phyloP scores from a whole-genome alignment of 2,329 filamentous ascomycete species.

The Ramichloridium luteum region DNA sequence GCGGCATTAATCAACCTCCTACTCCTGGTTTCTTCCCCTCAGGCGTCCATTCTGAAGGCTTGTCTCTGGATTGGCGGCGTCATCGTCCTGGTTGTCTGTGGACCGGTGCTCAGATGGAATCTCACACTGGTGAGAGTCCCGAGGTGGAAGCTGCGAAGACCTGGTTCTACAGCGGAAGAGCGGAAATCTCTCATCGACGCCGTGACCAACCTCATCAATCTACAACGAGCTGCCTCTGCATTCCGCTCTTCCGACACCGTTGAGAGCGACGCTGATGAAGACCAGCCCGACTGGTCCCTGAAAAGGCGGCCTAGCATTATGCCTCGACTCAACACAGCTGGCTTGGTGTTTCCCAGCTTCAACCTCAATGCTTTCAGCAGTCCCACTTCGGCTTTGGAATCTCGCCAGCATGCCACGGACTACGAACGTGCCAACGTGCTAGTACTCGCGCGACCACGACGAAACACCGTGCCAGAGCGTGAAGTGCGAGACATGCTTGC shows the following conservation, averaged over 20 bases:
- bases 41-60: constrained; percentile 31
- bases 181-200: constrained; percentile 33
- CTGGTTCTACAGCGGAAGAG: constrained; percentile 32
- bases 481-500: constrained; percentile 5
- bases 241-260: constrained; percentile 12
- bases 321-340: constrained; percentile 13
- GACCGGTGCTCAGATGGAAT: constrained; percentile 66
- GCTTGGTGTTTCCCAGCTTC: constrained; percentile 10
- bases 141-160: constrained; percentile 71
- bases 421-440: constrained; percentile 4
- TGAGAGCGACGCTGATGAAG: constrained; percentile 39
- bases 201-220: constrained; percentile 26
- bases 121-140: constrained; percentile 78
- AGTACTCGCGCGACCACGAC: constrained; percentile 8
- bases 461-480: constrained; percentile 17
- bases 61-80: constrained; percentile 53
- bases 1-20: constrained; percentile 70
- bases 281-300: constrained; percentile 20
- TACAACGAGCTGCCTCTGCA: constrained; percentile 20
- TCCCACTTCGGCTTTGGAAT: constrained; percentile 17
- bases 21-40: constrained; percentile 56
- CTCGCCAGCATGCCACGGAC: constrained; percentile 5
- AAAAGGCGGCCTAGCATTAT: constrained; percentile 11
- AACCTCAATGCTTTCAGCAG: constrained; percentile 8
- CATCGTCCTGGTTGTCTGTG: constrained; percentile 59